Evolutionary conservation across 108 stramenopile species (phyloP).

Genomic region (Mediolabrus comicus): DNA sequence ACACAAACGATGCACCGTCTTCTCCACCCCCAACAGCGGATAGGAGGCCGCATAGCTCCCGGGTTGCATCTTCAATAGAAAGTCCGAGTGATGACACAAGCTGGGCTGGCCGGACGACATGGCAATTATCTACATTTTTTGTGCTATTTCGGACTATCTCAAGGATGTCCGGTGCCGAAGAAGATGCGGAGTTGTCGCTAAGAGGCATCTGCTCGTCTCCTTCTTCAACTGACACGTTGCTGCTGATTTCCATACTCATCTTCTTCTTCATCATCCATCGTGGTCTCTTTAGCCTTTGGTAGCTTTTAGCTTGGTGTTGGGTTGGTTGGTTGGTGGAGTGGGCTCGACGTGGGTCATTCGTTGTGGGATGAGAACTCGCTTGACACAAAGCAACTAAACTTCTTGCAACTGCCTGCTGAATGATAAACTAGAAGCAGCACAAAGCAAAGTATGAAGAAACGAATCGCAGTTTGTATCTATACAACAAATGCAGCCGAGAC

Average conservation of each 20-base stretch:
- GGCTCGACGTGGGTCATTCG: too few species aligned
- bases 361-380: too few species aligned
- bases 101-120: conserved; percentile 59
- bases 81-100: conserved; percentile 73
- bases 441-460: background rate
- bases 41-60: conserved; percentile 76
- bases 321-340: too few species aligned
- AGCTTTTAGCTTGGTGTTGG: too few species aligned
- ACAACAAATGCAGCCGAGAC: conserved; percentile 26
- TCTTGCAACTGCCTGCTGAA: background rate
- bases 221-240: background rate
- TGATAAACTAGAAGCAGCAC: background rate
- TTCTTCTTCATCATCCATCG: too few species aligned
- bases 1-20: conserved; percentile 72
- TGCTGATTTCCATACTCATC: background rate
- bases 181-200: background rate
- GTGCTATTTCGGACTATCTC: background rate
- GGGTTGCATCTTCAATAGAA: conserved; percentile 72
- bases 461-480: conserved; percentile 35
- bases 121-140: background rate
- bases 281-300: too few species aligned
- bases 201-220: background rate
- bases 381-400: too few species aligned
- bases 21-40: conserved; percentile 67
- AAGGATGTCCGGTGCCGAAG: background rate